Evolutionary conservation across 495 filamentous ascomycete species (phyloP).

Genomic region (Aspergillus funiculosus): DNA sequence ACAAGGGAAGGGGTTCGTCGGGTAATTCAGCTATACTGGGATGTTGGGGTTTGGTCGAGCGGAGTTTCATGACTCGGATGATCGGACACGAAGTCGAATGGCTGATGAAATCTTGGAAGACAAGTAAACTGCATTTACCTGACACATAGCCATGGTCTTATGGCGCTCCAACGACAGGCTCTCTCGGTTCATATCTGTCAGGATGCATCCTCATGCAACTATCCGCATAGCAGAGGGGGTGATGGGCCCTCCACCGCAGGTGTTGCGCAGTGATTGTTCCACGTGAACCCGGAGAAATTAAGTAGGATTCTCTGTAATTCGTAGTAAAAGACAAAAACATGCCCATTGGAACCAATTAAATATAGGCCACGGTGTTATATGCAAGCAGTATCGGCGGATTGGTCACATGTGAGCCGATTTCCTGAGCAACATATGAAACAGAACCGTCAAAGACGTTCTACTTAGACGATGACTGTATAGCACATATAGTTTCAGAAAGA

Average conservation of each 20-base stretch:
- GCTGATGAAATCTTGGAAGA: background rate
- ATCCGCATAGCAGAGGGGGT: conserved; percentile 8
- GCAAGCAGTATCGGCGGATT: conserved; percentile 6
- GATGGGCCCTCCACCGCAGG: conserved; percentile 10
- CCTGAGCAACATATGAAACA: conserved; percentile 18
- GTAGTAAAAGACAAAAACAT: conserved; percentile 1
- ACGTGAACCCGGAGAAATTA: conserved; percentile 11
- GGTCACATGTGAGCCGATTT: conserved; percentile 13
- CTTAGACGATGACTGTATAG: conserved; percentile 2
- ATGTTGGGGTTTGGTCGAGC: background rate
- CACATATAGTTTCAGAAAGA: conserved; percentile 5
- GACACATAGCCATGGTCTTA: conserved; percentile 6
- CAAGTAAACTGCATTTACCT: background rate
- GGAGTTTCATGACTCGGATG: too few species aligned
- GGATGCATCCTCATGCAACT: conserved; percentile 11
- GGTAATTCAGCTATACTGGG: background rate
- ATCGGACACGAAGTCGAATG: background rate
- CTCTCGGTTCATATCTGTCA: conserved; percentile 1
- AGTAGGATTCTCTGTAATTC: background rate
- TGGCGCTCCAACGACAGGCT: conserved; percentile 8
- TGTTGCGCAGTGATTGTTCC: conserved; percentile 13
- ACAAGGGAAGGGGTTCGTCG: too few species aligned
- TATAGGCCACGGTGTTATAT: background rate
- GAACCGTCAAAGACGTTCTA: conserved; percentile 3
- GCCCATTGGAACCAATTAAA: conserved; percentile 11